phyloP scores from a whole-genome alignment of 2,329 filamentous ascomycete species.

The Fusarium foetens region DNA sequence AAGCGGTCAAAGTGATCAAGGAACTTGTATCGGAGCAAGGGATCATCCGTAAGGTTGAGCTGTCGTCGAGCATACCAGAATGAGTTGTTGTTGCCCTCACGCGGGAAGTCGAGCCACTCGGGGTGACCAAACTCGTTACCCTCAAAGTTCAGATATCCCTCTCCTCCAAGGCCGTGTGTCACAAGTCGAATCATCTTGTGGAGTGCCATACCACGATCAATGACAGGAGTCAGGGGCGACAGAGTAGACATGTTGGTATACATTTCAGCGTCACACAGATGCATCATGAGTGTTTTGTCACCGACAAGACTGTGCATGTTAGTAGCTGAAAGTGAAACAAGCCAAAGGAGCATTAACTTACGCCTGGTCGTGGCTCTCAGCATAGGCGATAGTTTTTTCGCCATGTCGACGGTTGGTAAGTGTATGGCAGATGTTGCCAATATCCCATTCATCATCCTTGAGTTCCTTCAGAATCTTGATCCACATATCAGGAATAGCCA shows the following conservation, averaged over 20 bases:
- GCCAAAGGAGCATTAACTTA: constrained; percentile 60
- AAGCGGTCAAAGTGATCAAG: constrained; percentile 92
- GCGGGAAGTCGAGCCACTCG: constrained; percentile 98
- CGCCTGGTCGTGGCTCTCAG: constrained; percentile 98
- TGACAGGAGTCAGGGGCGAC: constrained; percentile 84
- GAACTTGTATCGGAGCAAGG: constrained; percentile 85
- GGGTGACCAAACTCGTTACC: constrained; percentile 99
- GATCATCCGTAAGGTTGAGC: constrained; percentile 90
- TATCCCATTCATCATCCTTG: constrained; percentile 90
- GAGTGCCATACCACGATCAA: constrained; percentile 88
- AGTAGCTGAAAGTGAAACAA: constrained; percentile 28
- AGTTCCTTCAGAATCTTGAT: constrained; percentile 98
- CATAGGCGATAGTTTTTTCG: constrained; percentile 98
- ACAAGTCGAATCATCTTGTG: constrained; percentile 98
- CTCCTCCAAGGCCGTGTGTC: constrained; percentile 90
- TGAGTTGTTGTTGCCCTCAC: constrained; percentile 90
- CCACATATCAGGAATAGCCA: constrained; percentile 99
- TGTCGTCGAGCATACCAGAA: constrained; percentile 96
- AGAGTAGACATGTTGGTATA: constrained; percentile 97
- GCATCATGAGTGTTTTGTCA: constrained; percentile 97
- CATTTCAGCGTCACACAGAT: constrained; percentile 95
- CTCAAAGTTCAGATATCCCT: constrained; percentile 98
- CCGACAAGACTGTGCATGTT: constrained; percentile 77
- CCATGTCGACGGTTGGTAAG: constrained; percentile 93
- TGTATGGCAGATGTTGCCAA: constrained; percentile 84